Conservation (phyloP, 1,284 basidiomycete species). For the Singerocomus rubriflavus region DNA sequence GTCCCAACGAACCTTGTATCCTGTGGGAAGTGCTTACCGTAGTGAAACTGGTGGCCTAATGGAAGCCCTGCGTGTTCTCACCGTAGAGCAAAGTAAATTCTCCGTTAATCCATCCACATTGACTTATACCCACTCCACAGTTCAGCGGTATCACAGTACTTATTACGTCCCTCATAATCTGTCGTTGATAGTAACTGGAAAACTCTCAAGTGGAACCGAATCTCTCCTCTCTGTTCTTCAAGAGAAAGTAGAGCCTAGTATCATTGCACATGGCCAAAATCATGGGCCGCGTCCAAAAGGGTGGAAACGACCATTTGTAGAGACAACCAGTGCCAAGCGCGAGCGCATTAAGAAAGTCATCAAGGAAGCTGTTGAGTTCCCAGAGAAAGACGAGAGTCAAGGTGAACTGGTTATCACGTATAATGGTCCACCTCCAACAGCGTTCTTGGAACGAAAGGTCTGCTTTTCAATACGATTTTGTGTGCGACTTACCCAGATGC, state of each 20-base stretch:
- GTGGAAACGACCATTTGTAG: conserved; percentile 95
- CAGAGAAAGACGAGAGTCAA: conserved; percentile 96
- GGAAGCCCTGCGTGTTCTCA: conserved; percentile 84
- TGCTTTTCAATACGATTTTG: conserved; percentile 16
- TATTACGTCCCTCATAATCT: conserved; percentile 98
- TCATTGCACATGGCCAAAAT: conserved; percentile 73
- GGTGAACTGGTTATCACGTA: conserved; percentile 85
- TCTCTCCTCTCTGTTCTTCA: conserved; percentile 78
- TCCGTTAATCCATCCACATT: neutral
- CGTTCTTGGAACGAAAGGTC: conserved; percentile 77
- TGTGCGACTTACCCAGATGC: conserved; percentile 1
- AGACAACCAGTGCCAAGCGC: conserved; percentile 74
- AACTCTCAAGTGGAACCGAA: conserved; percentile 66
- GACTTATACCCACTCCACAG: conserved; percentile 41
- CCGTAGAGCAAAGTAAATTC: conserved; percentile 82
- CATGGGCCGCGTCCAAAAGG: conserved; percentile 65
- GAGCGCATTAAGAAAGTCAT: conserved; percentile 53
- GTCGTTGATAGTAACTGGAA: conserved; percentile 79
- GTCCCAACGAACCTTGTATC: conserved; percentile 78
- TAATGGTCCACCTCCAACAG: conserved; percentile 73
- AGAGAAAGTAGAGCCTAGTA: conserved; percentile 76
- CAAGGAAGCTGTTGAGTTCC: conserved; percentile 82
- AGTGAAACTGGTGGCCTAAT: conserved; percentile 97
- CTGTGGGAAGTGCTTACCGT: conserved; percentile 83
- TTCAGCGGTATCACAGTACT: conserved; percentile 84